A percentile compares a stretch with the other conserved stretches of the same genome.
Evolutionary conservation across 495 filamentous ascomycete genomes (phyloP).

Genomic region (Penicillium diatomitis): DNA sequence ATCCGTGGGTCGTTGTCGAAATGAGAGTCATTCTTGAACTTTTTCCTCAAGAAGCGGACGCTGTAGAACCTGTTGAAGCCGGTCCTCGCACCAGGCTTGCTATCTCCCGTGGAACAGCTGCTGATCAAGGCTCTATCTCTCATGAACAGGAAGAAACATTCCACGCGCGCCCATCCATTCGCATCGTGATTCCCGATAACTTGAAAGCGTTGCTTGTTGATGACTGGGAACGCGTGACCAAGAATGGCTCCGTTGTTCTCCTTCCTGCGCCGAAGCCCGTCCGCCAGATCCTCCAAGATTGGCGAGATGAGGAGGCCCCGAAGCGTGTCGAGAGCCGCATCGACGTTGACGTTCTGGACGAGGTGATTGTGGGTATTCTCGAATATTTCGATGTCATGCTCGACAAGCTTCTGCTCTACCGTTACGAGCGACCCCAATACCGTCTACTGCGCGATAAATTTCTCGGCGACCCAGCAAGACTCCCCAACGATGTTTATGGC

Average conservation of each 20-base stretch:
- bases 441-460: slow-evolving; percentile 58
- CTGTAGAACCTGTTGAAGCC: background rate
- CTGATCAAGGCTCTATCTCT: background rate
- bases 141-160: slow-evolving; percentile 71
- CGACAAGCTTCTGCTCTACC: slow-evolving; percentile 81
- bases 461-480: slow-evolving; percentile 48
- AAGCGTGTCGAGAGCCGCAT: slow-evolving; percentile 51
- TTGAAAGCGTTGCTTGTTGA: slow-evolving; percentile 88
- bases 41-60: no score
- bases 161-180: slow-evolving; percentile 67
- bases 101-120: background rate
- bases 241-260: slow-evolving; percentile 77
- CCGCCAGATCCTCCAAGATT: slow-evolving; percentile 68
- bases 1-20: no score
- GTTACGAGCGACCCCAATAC: slow-evolving; percentile 84
- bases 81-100: background rate
- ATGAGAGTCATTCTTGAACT: no score
- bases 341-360: slow-evolving; percentile 76
- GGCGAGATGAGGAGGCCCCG: slow-evolving; percentile 56
- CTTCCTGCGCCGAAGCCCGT: slow-evolving; percentile 71
- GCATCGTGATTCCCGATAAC: slow-evolving; percentile 69
- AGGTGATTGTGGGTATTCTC: slow-evolving; percentile 70
- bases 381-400: slow-evolving; percentile 88
- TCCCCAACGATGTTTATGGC: slow-evolving; percentile 73
- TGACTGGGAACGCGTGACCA: slow-evolving; percentile 98